Evolutionary conservation across 371 early-diverging fungal species (phyloP).

Genomic region (Mucor irregularis): DNA sequence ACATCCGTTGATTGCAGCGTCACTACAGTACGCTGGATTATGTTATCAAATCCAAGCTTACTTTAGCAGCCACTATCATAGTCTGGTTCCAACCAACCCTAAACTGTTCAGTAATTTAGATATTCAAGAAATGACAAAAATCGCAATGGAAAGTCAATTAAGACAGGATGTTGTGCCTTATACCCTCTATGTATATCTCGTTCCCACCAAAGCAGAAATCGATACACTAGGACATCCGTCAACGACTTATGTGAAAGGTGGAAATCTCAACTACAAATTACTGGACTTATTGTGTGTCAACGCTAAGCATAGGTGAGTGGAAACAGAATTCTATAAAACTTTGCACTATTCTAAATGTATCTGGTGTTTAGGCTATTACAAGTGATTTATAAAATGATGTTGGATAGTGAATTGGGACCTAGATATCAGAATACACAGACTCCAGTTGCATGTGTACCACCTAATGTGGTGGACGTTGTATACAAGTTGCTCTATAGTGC

Average conservation of each 20-base stretch:
- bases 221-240: constrained; percentile 54
- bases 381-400: constrained; percentile 81
- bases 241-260: constrained; percentile 74
- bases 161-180: constrained; percentile 72
- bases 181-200: constrained; percentile 75
- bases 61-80: constrained; percentile 56
- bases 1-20: constrained; percentile 68
- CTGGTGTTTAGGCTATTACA: constrained; percentile 63
- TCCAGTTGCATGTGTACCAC: constrained; percentile 68
- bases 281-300: constrained; percentile 73
- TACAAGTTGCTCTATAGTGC: constrained; percentile 77
- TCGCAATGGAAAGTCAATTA: constrained; percentile 73
- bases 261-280: constrained; percentile 62
- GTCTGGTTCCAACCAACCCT: constrained; percentile 50
- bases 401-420: constrained; percentile 69
- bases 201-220: constrained; percentile 59
- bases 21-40: constrained; percentile 62
- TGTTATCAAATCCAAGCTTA: constrained; percentile 59
- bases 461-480: constrained; percentile 75
- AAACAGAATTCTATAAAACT: too few species aligned
- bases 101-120: constrained; percentile 57
- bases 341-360: too few species aligned
- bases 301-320: constrained; percentile 56
- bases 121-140: constrained; percentile 68
- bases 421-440: constrained; percentile 57